Evolutionary conservation across 139 green algal genomes (phyloP), one percentile per base, ranked within the genome.

Genomic region (Coccomyxa sp.): DNA sequence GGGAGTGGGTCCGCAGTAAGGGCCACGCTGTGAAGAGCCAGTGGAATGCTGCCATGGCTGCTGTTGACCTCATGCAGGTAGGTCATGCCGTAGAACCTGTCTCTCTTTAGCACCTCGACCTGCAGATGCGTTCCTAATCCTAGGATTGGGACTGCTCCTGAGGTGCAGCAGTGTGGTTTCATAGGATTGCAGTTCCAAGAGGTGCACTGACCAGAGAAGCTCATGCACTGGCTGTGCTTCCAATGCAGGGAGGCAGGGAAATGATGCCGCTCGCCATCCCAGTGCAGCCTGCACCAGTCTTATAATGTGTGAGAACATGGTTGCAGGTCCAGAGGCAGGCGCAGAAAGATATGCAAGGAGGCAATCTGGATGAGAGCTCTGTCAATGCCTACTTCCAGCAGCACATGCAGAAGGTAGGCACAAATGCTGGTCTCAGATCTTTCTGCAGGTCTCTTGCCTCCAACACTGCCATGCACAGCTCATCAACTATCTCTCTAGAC

Each of bases 21-120:
- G 81, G 81, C 6, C 81, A 85, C 39, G 54, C 50, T 39, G 75
- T 82, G 35, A 82, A 77, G 33, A 79, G 50, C 39, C 73, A 82
- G 36, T 50, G 68, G 5, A 77, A 68, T n/a, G 82, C 82, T 9
- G 39, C 74, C 9, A 36, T 33, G 24, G 78, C 68, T 10, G 73
- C 74, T 5, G 82, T 77, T 24, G 36, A 40, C 33, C 55, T 79
- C 22, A 64, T 64, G 50, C 50, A 64, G 50, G 50, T 64, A 3
- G 18, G 18, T 7, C 2, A 31, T 64, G 50, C 50, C 50, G 44
- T 27, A 14, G 44, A 10, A 58, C 44, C 44, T 27, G 14, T 10
- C 12, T 58, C 50, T 64, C 27, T 18, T 64, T 64, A 31, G 50
- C 44, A 58, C 12, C 44, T 58, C 44, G 14, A 27, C 44, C 10